Evolutionary conservation across 768 basidiomycete genomes (phyloP), one percentile per base, ranked within the genome.

Genomic region (Boletus reticuloceps): DNA sequence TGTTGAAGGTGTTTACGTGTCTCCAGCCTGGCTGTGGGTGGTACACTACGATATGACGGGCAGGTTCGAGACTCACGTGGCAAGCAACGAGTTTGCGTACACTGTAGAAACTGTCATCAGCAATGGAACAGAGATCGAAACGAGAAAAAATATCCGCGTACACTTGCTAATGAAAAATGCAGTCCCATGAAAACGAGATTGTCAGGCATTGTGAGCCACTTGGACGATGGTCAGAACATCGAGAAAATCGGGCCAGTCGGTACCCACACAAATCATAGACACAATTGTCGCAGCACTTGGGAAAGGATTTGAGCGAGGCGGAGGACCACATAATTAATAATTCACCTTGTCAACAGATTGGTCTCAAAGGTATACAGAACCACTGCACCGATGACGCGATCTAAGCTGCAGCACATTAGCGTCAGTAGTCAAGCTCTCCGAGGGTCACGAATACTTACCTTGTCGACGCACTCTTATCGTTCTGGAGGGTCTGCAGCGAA

Each of bases 361-460:
- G 75, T 81, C 60, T 83, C 82, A 42, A 83, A 76, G 0, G 80
- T 77, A 56, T 83, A 82, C 1, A 80, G 58, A 39, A 82, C 78
- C 44, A 82, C 69, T 0, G 69, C 62, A 52, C 81, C 75, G 22
- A 83, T 71, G 25, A 82, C 58, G 9, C 75, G 74, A 54, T 81
- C 78, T 61, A 83, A 58, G 50, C 80, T 82, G 53, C 27, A 19
- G 8, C 1, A 6, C 34, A n/a, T 46, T 25, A 38, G 31, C 7
- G 1, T 36, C 13, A 20, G 32, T 20, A 36, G 17, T 32, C 20
- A 31, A 22, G 10, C 3, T 17, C 9, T 34, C 11, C 22, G 19
- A 3, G 29, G 3, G 41, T 9, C 31, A 0, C 16, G 8, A 19
- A 31, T 12, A 56, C 56, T 47, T 52, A 74, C 79, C 72, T 72